Conservation (phyloP, 305 asterid species). For the Fraxinus platypoda region DNA sequence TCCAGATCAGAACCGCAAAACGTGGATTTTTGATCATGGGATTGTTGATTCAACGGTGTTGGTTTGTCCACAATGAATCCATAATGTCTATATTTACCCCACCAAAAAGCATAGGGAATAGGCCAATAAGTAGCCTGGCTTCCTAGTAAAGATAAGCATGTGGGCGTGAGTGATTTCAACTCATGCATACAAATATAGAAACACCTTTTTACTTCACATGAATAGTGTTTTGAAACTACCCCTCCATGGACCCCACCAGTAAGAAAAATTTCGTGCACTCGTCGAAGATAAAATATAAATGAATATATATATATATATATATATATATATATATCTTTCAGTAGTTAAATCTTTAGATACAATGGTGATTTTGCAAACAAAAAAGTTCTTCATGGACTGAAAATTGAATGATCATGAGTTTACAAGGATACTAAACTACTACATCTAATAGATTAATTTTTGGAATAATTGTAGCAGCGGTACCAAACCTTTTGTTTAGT, state of each 20-base stretch:
- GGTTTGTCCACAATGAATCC: background rate
- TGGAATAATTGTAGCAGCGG: too few relatives aligned
- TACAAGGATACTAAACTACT: too few relatives aligned
- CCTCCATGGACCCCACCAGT: background rate
- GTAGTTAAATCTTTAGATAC: too few relatives aligned
- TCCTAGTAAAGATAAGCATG: background rate
- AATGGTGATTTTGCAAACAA: too few relatives aligned
- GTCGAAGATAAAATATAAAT: too few relatives aligned
- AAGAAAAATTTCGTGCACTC: too few relatives aligned
- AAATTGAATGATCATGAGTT: too few relatives aligned
- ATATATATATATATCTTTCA: too few relatives aligned
- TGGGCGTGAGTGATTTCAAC: background rate
- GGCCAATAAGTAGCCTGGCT: background rate
- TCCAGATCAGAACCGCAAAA: background rate
- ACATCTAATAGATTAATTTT: too few relatives aligned
- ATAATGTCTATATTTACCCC: background rate
- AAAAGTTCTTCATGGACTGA: too few relatives aligned
- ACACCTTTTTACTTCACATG: background rate
- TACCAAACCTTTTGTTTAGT: too few relatives aligned
- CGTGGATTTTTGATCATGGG: background rate
- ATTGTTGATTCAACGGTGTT: background rate
- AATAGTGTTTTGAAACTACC: background rate
- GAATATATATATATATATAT: too few relatives aligned
- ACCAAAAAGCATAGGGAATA: background rate
- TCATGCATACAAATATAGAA: background rate